Conservation (phyloP, 2,329 filamentous ascomycete genomes). For the Zymoseptoria ardabiliae region DNA sequence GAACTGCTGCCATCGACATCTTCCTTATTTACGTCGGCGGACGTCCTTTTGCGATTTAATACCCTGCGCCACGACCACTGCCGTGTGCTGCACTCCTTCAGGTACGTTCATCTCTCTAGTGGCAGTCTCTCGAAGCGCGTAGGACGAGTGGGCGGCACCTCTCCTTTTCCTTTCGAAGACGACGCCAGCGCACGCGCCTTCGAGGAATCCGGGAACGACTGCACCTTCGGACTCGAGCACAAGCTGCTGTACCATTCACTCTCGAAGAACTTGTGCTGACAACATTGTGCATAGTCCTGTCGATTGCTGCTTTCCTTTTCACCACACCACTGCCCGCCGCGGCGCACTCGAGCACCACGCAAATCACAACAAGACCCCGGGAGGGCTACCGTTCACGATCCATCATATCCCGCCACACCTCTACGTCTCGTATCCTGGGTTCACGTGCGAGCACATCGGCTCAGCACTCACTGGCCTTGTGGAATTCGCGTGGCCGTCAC, state of each 20-base stretch:
- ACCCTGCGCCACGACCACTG: not conserved
- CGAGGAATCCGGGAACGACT: not conserved
- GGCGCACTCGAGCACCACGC: slow-evolving; percentile 1
- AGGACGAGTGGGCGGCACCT: not conserved
- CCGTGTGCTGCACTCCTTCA: not conserved
- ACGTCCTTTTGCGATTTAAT: not conserved
- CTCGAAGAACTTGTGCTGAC: not conserved
- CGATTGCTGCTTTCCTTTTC: not conserved
- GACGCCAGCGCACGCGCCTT: slow-evolving; percentile 1
- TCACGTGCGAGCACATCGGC: slow-evolving; percentile 1
- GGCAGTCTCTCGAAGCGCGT: not conserved
- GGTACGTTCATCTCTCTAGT: slow-evolving; percentile 3
- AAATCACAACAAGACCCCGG: not conserved
- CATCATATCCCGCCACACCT: not conserved
- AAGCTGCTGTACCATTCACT: not conserved
- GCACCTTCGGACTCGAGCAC: slow-evolving; percentile 1
- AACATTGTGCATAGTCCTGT: not conserved
- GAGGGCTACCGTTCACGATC: not conserved
- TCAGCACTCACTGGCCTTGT: not conserved
- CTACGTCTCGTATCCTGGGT: not conserved
- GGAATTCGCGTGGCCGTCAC: slow-evolving; percentile 14
- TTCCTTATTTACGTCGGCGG: slow-evolving; percentile 2
- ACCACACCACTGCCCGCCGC: slow-evolving; percentile 4
- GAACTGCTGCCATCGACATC: slow-evolving; percentile 4
- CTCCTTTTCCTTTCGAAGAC: slow-evolving; percentile 1